phyloP scores from a whole-genome alignment of 371 early-diverging fungal genomes.

The Mucor ambiguus region DNA sequence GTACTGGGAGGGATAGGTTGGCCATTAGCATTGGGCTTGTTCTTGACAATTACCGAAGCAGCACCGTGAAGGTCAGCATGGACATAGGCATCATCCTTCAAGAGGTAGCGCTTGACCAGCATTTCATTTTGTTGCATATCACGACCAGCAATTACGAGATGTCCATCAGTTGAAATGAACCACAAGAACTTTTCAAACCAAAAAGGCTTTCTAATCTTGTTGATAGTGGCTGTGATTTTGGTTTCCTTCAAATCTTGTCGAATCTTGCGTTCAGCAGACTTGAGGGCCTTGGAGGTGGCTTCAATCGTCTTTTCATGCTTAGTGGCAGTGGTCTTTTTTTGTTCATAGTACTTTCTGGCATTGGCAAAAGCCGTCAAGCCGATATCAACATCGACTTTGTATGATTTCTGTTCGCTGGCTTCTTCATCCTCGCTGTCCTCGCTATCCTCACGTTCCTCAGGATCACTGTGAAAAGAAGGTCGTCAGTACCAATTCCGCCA shows the following conservation, averaged over 20 bases:
- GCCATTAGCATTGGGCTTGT: slow-evolving; percentile 62
- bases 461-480: slow-evolving; percentile 32
- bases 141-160: slow-evolving; percentile 95
- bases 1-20: slow-evolving; percentile 87
- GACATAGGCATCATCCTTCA: slow-evolving; percentile 90
- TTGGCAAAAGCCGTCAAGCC: slow-evolving; percentile 89
- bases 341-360: slow-evolving; percentile 88
- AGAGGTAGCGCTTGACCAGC: slow-evolving; percentile 88
- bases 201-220: slow-evolving; percentile 87
- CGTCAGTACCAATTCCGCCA: background rate
- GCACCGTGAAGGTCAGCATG: slow-evolving; percentile 98
- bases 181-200: slow-evolving; percentile 99
- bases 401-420: slow-evolving; percentile 26
- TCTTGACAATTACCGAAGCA: slow-evolving; percentile 93
- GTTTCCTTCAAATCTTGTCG: slow-evolving; percentile 75
- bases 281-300: slow-evolving; percentile 82
- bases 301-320: slow-evolving; percentile 93
- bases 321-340: slow-evolving; percentile 76
- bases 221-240: slow-evolving; percentile 75
- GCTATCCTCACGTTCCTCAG: slow-evolving; percentile 32
- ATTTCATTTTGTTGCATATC: slow-evolving; percentile 98
- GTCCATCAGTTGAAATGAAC: slow-evolving; percentile 96
- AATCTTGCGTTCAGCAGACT: slow-evolving; percentile 91
- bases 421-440: slow-evolving; percentile 28
- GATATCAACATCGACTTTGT: slow-evolving; percentile 85